Evolutionary conservation across 2,329 filamentous ascomycete genomes (phyloP).

Genomic region (Cercospora nicotianae): DNA sequence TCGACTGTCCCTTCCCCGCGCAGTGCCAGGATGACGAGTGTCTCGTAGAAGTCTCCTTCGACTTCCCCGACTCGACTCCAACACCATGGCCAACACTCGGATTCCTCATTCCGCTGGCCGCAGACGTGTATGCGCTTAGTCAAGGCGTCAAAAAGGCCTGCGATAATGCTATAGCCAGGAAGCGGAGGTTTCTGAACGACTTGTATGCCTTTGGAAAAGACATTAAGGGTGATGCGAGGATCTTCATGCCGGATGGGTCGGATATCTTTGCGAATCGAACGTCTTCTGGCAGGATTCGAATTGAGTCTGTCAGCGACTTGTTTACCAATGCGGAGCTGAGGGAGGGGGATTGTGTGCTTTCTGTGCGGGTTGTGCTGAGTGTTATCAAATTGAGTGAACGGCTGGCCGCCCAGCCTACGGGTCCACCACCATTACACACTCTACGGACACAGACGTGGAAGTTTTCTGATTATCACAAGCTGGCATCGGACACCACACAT

Average conservation of each 20-base stretch:
- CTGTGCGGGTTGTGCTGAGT: neutral
- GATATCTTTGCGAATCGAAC: neutral
- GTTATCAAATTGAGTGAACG: neutral
- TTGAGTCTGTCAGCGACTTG: slow-evolving; percentile 1
- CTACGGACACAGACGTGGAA: no score
- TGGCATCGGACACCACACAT: neutral
- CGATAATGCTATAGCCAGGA: neutral
- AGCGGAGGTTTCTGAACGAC: neutral
- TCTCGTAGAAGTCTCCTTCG: neutral
- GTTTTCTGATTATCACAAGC: no score
- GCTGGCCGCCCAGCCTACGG: neutral
- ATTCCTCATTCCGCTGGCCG: neutral
- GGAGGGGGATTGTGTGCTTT: neutral
- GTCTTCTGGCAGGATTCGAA: neutral
- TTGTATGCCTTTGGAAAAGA: neutral
- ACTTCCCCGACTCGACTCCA: neutral
- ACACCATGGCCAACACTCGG: neutral
- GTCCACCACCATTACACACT: neutral
- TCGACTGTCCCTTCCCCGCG: neutral
- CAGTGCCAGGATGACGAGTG: neutral
- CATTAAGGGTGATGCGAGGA: neutral
- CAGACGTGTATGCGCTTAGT: neutral
- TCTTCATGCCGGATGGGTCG: neutral
- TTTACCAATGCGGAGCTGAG: neutral
- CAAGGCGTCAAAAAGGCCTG: neutral